These are phyloP conservation scores for Leptodermis oblonga DNA, from an alignment of 257 asterid species.

Conservation along the genomic window DNA sequence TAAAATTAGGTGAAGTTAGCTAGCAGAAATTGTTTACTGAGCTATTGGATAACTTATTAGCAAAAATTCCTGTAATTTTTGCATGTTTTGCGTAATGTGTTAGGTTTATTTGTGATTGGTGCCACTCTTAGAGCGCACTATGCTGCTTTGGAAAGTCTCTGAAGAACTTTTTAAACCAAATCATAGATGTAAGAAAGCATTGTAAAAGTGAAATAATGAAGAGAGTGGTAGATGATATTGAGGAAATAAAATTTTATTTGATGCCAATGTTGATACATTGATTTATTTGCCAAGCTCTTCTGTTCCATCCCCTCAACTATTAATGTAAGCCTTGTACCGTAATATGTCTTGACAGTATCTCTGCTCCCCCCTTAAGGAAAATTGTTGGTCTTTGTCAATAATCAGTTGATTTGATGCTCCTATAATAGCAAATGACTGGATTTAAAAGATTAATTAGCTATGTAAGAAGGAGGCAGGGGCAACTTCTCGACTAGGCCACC, in stretches of 20 bases:
- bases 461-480: conserved; percentile 37
- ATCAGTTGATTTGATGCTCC: not conserved
- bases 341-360: not conserved
- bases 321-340: not conserved
- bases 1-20: no score
- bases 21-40: no score
- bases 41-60: no score
- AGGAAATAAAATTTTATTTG: conserved; percentile 1
- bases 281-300: not conserved
- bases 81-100: not conserved
- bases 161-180: not conserved
- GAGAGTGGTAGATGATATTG: not conserved
- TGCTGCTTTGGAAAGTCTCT: not conserved
- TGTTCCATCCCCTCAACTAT: conserved; percentile 9
- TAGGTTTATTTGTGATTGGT: not conserved
- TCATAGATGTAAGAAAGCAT: not conserved
- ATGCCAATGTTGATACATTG: conserved; percentile 6
- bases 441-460: not conserved
- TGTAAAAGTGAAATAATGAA: not conserved
- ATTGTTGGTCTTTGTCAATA: not conserved
- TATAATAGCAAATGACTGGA: no score
- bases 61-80: no score
- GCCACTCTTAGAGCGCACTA: not conserved
- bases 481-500: conserved; percentile 34
- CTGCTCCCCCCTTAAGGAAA: not conserved